Base-by-base conservation (phyloP, 2,329 filamentous ascomycete species). In the Colletotrichum graminicola region DNA sequence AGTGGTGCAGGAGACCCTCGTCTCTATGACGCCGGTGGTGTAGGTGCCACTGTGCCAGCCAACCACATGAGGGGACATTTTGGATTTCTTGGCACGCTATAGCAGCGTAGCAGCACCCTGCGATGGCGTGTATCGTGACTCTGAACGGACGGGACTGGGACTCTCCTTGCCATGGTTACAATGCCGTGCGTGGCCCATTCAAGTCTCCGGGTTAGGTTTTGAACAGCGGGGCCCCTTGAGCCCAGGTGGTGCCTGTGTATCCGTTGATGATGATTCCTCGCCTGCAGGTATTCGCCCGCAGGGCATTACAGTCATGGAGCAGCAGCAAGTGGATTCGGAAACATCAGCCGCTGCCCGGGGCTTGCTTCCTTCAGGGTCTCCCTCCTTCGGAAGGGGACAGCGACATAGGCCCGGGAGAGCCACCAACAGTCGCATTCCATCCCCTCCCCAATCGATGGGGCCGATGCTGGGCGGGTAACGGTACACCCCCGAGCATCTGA, bases 1-100 rank as follows among this genome's bases (percentile, higher is more conserved):
- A 52, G 18, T 54, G 39, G 59, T 68, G 68, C 68, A 54, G 65
- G 59, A 64, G 41, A 59, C 65, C 65, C 65, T 68, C 68, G 68
- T 49, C 59, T 60, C 68, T 47, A 71, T 68, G 65, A 68, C 65
- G 68, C 68, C 65, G 65, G 65, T 43, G 14, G 41, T 43, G 41
- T 21, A 60, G 59, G 65, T 63, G 54, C 59, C 29, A 29, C 29
- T 4, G 29, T 29, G 29, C 29, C 29, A 29, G 29, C 29, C 11
- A 36, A 8, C 34, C 68, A 64, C 59, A 54, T 11, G 32, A 45
- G 57, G 32, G 32, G 32, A 32, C 49, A 36, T 45, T 39, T 34
- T 45, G 41, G 16, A 36, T 36, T 39, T 47, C 45, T 69, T 52
- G 54, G 66, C 57, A 34, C 11, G 14, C 29, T 1, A 36, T 2